Conservation (phyloP, 148 eudicot genomes). For the Rhododendron simsii region DNA sequence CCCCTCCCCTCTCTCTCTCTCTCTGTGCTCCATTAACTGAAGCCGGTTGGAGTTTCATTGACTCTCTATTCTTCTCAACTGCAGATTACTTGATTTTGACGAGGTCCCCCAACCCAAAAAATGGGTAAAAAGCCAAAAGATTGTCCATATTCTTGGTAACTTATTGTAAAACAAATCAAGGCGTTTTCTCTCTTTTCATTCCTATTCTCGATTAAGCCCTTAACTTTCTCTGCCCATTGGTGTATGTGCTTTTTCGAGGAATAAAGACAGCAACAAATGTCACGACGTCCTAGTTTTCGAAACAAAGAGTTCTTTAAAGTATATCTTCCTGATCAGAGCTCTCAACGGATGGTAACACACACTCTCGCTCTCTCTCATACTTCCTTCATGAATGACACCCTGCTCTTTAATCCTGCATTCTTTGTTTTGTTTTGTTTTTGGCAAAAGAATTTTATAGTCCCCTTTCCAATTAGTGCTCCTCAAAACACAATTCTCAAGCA, state of each 20-base stretch:
- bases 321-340: conserved; percentile 3
- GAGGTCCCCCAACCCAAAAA: background rate
- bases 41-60: background rate
- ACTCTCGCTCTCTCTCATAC: background rate
- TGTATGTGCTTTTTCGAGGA: background rate
- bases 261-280: background rate
- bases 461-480: background rate
- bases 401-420: background rate
- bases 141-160: background rate
- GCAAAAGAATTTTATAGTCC: background rate
- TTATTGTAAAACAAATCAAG: background rate
- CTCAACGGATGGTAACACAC: background rate
- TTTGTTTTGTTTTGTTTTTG: background rate
- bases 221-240: background rate
- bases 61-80: background rate
- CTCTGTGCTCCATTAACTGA: background rate
- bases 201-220: background rate
- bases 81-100: background rate
- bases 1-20: background rate
- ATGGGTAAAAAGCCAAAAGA: background rate
- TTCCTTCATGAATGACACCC: background rate
- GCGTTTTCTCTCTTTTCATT: background rate
- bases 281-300: background rate
- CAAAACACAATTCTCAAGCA: background rate
- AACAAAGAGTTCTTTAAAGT: conserved; percentile 9